Percentiles rank a stretch among this genome's conserved stretches.
These are phyloP conservation scores for Rhodomyrtus psidioides DNA, from an alignment of 441 rosid species.

Conservation along the genomic window DNA sequence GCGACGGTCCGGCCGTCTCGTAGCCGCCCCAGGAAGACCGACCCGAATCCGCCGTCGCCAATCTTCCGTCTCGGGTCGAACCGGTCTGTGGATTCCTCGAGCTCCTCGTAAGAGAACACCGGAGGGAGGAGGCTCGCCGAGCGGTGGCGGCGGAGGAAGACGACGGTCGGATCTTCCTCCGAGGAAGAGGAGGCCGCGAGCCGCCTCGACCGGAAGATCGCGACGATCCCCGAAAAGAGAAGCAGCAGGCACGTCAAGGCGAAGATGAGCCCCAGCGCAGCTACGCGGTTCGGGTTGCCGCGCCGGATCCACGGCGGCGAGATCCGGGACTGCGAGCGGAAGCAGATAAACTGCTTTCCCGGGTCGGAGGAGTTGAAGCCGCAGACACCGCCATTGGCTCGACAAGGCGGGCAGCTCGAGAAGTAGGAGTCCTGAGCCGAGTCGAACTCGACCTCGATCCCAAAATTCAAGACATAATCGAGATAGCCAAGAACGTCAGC, in stretches of 20 bases:
- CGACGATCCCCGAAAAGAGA: constrained; percentile 29
- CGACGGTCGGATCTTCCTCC: constrained; percentile 71
- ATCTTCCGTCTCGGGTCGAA: constrained; percentile 78
- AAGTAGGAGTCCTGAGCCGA: constrained; percentile 59
- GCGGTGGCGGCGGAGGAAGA: constrained; percentile 74
- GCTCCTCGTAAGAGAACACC: constrained; percentile 84
- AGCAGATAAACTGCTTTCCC: constrained; percentile 39
- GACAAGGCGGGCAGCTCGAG: constrained; percentile 42
- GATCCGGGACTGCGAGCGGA: constrained; percentile 22
- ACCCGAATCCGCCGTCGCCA: constrained; percentile 92
- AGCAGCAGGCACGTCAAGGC: constrained; percentile 43
- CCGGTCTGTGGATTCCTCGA: constrained; percentile 55
- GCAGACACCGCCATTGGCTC: constrained; percentile 40
- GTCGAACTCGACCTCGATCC: constrained; percentile 65
- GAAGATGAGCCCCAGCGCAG: constrained; percentile 39
- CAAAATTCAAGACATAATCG: constrained; percentile 31
- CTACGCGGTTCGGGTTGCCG: constrained; percentile 24
- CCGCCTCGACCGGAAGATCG: constrained; percentile 45
- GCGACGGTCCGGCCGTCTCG: constrained; percentile 64
- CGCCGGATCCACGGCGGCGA: constrained; percentile 28
- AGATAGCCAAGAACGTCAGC: constrained; percentile 46
- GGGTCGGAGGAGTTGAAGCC: constrained; percentile 71
- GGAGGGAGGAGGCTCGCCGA: constrained; percentile 70
- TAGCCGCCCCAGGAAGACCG: constrained; percentile 69
- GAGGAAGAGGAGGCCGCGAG: constrained; percentile 20